Evolutionary conservation across 73 alveolate genomes (phyloP), one percentile per base, ranked within the genome.

Genomic region (Stentor coeruleus): DNA sequence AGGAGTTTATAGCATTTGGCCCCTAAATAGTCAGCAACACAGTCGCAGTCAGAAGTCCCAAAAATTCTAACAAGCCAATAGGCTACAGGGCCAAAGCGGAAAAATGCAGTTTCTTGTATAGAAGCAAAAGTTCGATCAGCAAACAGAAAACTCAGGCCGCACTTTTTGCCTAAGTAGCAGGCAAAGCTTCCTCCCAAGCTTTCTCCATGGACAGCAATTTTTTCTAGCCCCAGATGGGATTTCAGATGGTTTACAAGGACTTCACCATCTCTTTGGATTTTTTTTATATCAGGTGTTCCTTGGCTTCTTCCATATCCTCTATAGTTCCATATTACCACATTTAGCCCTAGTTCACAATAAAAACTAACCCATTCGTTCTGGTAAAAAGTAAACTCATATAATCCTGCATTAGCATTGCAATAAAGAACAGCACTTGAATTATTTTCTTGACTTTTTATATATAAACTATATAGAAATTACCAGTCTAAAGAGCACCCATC

Each of bases 121-220:
- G 89, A 77, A n/a, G 84, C 75, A 42, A 88, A 88, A 6, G 91
- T 88, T 59, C 94, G 77, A 79, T 88, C 94, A 42, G 59, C 83
- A 84, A 84, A 88, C 26, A 88, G 84, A 72, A 88, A 88, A 42
- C 85, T 91, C 3, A 87, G 81, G 14, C 41, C 30, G 58, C 93
- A 87, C n/a, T 84, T 39, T 74, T 74, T 87, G 4, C 88, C 94
- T 20, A 85, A 37, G 41, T 84, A 77, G 3, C 84, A 39, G 4
- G 94, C 94, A 26, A 88, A 90, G 38, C 85, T n/a, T 35, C 94
- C 94, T 55, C 94, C 94, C 33, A 88, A 42, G n/a, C 88, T 76
- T 74, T 88, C 91, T 3, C 94, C 94, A 84, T 88, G 94, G 36
- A 84, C 91, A 20, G 85, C 91, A 49, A 88, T 33, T 39, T 86